Base-by-base conservation (phyloP, 768 basidiomycete genomes). In the Suillus brevipes region DNA sequence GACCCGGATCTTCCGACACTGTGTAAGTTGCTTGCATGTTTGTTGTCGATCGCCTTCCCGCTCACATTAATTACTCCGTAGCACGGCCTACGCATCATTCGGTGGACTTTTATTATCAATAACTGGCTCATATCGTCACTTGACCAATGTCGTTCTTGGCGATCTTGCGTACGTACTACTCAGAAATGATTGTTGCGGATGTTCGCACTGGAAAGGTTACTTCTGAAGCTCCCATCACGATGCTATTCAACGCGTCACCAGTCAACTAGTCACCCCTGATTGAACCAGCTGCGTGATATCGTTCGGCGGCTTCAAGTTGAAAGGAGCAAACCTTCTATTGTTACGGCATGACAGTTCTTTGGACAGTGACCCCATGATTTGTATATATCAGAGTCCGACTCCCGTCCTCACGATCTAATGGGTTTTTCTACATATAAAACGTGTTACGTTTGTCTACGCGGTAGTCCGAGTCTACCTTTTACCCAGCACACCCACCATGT, bases 31-130 rank as follows among this genome's bases (percentile, higher is more conserved):
- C 36, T 42, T 58, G 28, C 28, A 49, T 57, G 18, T 37, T 60
- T 59, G 25, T 59, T 61, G 63, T 55, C 14, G 36, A 56, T 62
- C 64, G 8, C 64, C 36, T 28, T 42, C 31, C 3, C 50, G 50
- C 53, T 34, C 34, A 61, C 9, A 43, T 20, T 49, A 49, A 10
- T 34, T 31, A 52, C 23, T 42, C 20, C 10, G 53, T 71, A 98
- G 96, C 58, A 97, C 95, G 34, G 97, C 90, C 23, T 99, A 98
- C 76, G 90, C 91, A 49, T 98, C 97, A 10, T 99, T 97, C 66
- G 97, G 97, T 49, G 97, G 97, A 23, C 84, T 99, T 20, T 82
- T 99, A 49, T 89, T 99, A 89, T 94, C 97, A 0, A 79, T 99
- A 59, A 90, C 94, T 36, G 97, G 97, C 2, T 93, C 89, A 37